Evolutionary conservation across 768 basidiomycete species (phyloP), one percentile per base, ranked within the genome.

Genomic region (Amanita rimosa): DNA sequence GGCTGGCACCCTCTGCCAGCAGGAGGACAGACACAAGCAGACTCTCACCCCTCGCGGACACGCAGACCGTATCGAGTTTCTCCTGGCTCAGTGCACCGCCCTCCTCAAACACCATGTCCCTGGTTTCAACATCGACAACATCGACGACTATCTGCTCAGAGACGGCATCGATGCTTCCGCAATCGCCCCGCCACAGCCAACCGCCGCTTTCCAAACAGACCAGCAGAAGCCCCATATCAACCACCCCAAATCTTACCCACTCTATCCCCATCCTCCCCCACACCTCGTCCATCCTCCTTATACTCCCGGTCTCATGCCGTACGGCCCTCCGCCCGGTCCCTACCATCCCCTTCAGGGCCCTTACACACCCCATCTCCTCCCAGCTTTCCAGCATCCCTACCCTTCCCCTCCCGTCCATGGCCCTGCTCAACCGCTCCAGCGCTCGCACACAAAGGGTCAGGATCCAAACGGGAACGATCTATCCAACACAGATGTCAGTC

Each of bases 11-110:
- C 63, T 74, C 37, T 92, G 89, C 68, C 81, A 90, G 60, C 89
- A 92, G 62, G 89, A 92, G 59, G 89, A 92, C 68, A 71, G 89
- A 41, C 87, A 92, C 65, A 72, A 88, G 35, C 85, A 90, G 73
- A 88, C 84, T 1, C 76, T 92, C 58, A 90, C 87, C 44, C 85
- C 84, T 1, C 73, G 89, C 35, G 89, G 88, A 31, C 82, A 91
- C 64, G 83, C 85, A 0, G 88, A 90, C 60, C 83, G 74, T 52
- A 66, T 92, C 62, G 89, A 92, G 68, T 76, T 79, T 55, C 83
- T 87, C 68, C 75, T 92, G 43, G 70, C 75, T 0, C 84, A 87
- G 54, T 90, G 87, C 58, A 78, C 81, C 53, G 81, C 81, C 14
- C 78, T 92, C 39, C 77, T 92, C 58, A 85, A 85, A 64, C 78